Evolutionary conservation across 2,329 filamentous ascomycete genomes (phyloP).

Genomic region (Pezicula carpinea): DNA sequence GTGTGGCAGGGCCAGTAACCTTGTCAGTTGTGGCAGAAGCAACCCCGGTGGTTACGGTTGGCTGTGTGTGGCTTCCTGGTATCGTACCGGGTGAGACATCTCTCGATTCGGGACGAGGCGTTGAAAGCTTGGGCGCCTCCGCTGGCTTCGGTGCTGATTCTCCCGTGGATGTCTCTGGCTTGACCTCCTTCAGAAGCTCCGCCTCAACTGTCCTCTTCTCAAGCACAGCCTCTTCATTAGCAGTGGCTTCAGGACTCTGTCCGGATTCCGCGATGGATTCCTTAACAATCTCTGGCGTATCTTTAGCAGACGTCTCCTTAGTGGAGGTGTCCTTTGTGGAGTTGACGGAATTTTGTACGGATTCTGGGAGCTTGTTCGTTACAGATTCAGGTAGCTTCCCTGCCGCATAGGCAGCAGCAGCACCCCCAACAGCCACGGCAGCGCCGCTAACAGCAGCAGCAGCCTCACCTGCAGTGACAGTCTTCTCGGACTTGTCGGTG

Average conservation of each 20-base stretch:
- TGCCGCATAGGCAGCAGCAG: constrained; percentile 35
- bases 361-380: constrained; percentile 47
- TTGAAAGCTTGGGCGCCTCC: constrained; percentile 33
- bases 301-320: constrained; percentile 40
- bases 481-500: constrained; percentile 48
- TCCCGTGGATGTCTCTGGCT: constrained; percentile 30
- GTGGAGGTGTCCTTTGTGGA: constrained; percentile 40
- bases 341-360: constrained; percentile 48
- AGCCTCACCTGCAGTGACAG: constrained; percentile 37
- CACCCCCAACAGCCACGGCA: constrained; percentile 36
- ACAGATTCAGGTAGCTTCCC: constrained; percentile 29
- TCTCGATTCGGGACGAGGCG: constrained; percentile 13
- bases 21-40: constrained; percentile 15
- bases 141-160: constrained; percentile 29
- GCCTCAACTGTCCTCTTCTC: constrained; percentile 73
- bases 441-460: constrained; percentile 37
- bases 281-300: constrained; percentile 52
- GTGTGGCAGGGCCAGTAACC: constrained; percentile 13
- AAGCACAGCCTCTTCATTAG: constrained; percentile 61
- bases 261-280: constrained; percentile 54
- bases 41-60: constrained; percentile 23
- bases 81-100: constrained; percentile 27
- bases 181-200: constrained; percentile 65
- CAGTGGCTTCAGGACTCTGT: constrained; percentile 64
- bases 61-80: constrained; percentile 20